Evolutionary conservation across 768 basidiomycete species (phyloP), one percentile per base, ranked within the genome.

Genomic region (Lactarius vividus): DNA sequence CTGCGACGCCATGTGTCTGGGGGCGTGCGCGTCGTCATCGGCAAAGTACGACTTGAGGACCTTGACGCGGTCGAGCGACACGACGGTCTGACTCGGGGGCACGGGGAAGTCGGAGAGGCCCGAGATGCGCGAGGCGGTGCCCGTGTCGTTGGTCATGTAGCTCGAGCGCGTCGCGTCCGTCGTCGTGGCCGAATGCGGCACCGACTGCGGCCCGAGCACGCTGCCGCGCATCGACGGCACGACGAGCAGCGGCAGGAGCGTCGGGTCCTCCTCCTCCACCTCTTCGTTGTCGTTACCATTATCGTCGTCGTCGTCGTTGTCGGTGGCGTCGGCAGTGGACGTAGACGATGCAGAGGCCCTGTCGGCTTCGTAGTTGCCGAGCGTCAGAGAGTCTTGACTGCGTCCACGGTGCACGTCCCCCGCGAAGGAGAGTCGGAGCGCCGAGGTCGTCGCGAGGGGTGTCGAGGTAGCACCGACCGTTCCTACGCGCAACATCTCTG

Each of bases 81-180:
- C 67, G 37, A 57, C 35, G 57, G 70, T 60, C n/a, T 74, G 71
- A 2, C 65, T 65, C 0, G 89, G 89, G 3, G 89, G 89, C 10
- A 75, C 76, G 1, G 89, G 89, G 72, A 91, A 91, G 71, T 90
- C 89, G 4, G 88, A 89, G 16, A 91, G 80, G 10, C 81, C 80
- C 1, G 89, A 90, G 80, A 91, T 91, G 35, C 81, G 81, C 0
- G 89, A 91, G 11, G 77, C 29, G 33, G 64, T 68, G 42, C 75
- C 77, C 0, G 87, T 88, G 2, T 80, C 81, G 37, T 71, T 74
- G 10, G 89, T 91, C 79, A 85, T 77, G 72, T 82, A 87, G 73
- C 89, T 91, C 65, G 80, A 78, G 15, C 83, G 81, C 5, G 79
- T 68, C 49, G 37, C 58, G 11, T 70, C 58, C 37, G 73, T 71